Base-by-base conservation (phyloP, 208 protist species). In the Crithidia acanthocephali region DNA sequence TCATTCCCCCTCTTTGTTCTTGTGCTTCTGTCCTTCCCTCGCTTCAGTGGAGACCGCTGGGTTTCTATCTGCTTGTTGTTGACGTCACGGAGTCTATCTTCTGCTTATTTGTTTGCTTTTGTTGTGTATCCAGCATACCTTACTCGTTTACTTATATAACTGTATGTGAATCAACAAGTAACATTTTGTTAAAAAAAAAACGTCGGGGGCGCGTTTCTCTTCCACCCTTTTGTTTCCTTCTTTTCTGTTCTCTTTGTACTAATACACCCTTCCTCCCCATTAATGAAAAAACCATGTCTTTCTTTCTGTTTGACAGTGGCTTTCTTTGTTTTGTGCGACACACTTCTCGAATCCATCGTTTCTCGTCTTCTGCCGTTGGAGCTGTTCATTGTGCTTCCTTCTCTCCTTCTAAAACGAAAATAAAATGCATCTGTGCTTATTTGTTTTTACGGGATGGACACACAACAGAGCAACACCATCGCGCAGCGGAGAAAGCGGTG, bases 311-410 rank as follows among this genome's bases (percentile, higher is more conserved):
- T 58, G 20, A 7, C 9, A 47, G 45, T 4, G 30, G n/a, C 18
- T 35, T 37, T 50, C 30, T 56, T 65, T 52, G 32, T 32, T 67
- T 72, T 80, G 62, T 50, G 70, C 63, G 61, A 69, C 56, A 60
- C 32, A 27, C 61, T 56, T 76, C 66, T 47, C 35, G 23, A 47
- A 30, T 10, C 59, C 59, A 33, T 18, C 27, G 16, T 58, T 32
- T 47, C 62, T 32, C 20, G 8, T 33, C 20, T 33, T 4, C 23
- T 32, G 23, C 45, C 18, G 2, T 13, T 55, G 18, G 22, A 60
- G 18, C 6, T 50, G 10, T 16, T 50, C 18, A 6, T 50, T 13
- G 9, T 22, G 7, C 45, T 50, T 50, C 45, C 20, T 5, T 22
- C 37, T 44, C 13, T 44, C 37, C n/a, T 44, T 44, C 37, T 44